Evolutionary conservation across 148 eudicot species (phyloP).

Genomic region (Spergularia bocconei): DNA sequence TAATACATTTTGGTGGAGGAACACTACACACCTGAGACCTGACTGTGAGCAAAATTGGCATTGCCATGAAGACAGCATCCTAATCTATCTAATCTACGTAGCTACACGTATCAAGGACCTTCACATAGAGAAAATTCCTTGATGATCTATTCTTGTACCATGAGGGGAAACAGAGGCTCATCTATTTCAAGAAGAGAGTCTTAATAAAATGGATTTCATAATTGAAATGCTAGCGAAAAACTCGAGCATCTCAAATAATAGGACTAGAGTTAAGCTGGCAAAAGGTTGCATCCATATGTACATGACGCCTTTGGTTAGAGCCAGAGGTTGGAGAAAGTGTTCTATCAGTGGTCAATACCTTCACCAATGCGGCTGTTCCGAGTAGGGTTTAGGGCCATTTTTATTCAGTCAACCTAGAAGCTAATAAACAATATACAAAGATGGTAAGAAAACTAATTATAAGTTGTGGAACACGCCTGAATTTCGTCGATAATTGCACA

Average conservation of each 20-base stretch:
- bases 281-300: neutral
- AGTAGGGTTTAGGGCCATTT: neutral
- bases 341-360: neutral
- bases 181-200: neutral
- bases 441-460: neutral
- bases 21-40: too few species aligned
- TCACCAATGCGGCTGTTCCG: too few species aligned
- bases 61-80: neutral
- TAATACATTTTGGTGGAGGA: neutral
- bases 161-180: neutral
- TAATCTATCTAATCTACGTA: neutral
- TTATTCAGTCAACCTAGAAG: neutral
- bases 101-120: neutral
- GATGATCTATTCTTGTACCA: neutral
- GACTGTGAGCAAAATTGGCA: neutral
- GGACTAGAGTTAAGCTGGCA: too few species aligned
- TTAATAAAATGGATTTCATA: too few species aligned
- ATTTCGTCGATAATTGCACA: constrained; percentile 97
- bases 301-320: too few species aligned
- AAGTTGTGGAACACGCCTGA: constrained; percentile 54
- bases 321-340: neutral
- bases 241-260: too few species aligned
- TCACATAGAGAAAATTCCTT: neutral
- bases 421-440: neutral
- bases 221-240: too few species aligned